These are phyloP conservation scores for Acer negundo DNA, from an alignment of 345 rosid genomes.

Conservation along the genomic window DNA sequence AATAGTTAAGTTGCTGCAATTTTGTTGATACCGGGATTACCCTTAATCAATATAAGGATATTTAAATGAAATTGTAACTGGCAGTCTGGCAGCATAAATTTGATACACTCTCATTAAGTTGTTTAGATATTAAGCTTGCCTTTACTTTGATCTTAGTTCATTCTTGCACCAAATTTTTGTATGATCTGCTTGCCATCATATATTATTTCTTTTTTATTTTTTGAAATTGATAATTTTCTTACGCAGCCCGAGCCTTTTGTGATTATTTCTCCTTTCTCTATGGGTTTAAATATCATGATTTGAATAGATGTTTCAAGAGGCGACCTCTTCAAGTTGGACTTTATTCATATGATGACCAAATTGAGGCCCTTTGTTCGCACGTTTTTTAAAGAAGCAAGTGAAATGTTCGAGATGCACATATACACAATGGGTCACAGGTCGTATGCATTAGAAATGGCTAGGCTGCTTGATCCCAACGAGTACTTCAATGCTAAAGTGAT, in stretches of 20 bases:
- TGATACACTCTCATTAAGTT: neutral
- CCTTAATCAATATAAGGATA: neutral
- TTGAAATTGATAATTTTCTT: neutral
- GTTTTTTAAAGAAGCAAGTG: conserved; percentile 84
- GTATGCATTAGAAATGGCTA: conserved; percentile 88
- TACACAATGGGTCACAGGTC: conserved; percentile 92
- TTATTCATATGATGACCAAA: conserved; percentile 89
- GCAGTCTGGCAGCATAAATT: neutral
- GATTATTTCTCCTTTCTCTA: neutral
- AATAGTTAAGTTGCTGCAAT: neutral
- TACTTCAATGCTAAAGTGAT: conserved; percentile 68
- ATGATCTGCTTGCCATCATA: neutral
- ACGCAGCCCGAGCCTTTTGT: neutral
- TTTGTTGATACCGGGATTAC: neutral
- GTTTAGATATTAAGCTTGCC: neutral
- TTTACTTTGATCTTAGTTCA: neutral
- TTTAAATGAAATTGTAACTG: neutral
- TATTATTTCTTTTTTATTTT: neutral
- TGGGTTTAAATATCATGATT: conserved; percentile 18
- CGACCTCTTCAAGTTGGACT: conserved; percentile 66
- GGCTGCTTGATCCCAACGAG: conserved; percentile 79
- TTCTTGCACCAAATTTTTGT: neutral
- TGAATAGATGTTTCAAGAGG: conserved; percentile 68
- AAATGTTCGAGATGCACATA: conserved; percentile 87
- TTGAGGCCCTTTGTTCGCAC: conserved; percentile 77